Percentiles rank a stretch among this genome's conserved stretches.
Evolutionary conservation across 768 basidiomycete species (phyloP).

Genomic region (Leccinum rimulosum): DNA sequence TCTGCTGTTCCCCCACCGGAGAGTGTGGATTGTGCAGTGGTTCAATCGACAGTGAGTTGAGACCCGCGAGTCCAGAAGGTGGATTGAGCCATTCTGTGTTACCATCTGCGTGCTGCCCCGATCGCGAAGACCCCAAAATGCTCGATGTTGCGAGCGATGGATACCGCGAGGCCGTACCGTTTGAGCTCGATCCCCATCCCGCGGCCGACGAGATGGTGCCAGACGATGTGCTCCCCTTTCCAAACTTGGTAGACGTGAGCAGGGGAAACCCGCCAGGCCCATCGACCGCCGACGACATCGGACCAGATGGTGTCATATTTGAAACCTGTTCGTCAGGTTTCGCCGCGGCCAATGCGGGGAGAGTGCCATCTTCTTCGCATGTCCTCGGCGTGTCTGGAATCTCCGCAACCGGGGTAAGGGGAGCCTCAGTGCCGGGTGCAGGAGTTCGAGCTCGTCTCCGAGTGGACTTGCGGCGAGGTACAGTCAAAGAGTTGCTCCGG

Average conservation of each 20-base stretch:
- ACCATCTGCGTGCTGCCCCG: constrained; percentile 11
- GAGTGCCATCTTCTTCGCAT: neutral
- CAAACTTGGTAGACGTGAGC: constrained; percentile 28
- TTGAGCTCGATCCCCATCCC: constrained; percentile 15
- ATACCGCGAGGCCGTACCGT: constrained; percentile 24
- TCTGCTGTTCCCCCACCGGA: constrained; percentile 13
- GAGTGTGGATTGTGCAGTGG: constrained; percentile 22
- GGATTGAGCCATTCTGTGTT: constrained; percentile 25
- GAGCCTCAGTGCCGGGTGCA: neutral
- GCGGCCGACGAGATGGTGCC: constrained; percentile 17
- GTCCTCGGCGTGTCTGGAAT: constrained; percentile 7
- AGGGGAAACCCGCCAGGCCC: constrained; percentile 11
- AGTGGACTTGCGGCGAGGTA: constrained; percentile 11
- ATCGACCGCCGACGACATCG: constrained; percentile 9
- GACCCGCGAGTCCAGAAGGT: constrained; percentile 24
- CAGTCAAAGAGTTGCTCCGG: neutral
- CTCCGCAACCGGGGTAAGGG: constrained; percentile 23
- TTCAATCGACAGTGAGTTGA: constrained; percentile 13
- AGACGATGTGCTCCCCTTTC: constrained; percentile 18
- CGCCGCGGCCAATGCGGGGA: neutral
- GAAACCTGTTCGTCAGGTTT: constrained; percentile 9
- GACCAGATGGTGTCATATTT: constrained; percentile 7
- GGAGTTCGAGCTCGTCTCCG: constrained; percentile 3
- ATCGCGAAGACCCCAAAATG: constrained; percentile 2
- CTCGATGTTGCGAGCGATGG: constrained; percentile 28